Evolutionary conservation across 2,329 filamentous ascomycete genomes (phyloP).

Genomic region (Diaporthe citriasiana): DNA sequence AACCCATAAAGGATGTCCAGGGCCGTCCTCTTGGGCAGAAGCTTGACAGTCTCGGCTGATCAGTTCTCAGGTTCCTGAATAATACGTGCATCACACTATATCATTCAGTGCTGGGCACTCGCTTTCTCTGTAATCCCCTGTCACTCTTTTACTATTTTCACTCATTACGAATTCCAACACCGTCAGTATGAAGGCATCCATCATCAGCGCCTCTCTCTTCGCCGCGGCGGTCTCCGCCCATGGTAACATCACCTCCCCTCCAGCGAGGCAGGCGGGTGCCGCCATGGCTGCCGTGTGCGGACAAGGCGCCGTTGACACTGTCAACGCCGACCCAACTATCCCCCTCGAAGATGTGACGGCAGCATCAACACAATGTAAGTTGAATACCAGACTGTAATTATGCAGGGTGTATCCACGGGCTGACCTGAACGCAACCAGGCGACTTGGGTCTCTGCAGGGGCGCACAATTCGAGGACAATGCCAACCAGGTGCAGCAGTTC

Average conservation of each 20-base stretch:
- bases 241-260: slow-evolving; percentile 59
- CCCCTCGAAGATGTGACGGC: slow-evolving; percentile 52
- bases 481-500: slow-evolving; percentile 58
- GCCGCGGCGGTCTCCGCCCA: slow-evolving; percentile 55
- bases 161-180: background rate
- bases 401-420: background rate
- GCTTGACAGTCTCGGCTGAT: slow-evolving; percentile 16
- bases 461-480: slow-evolving; percentile 61
- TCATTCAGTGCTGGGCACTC: slow-evolving; percentile 26
- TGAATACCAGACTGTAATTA: background rate
- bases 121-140: slow-evolving; percentile 3
- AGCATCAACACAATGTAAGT: slow-evolving; percentile 49
- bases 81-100: slow-evolving; percentile 24
- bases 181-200: slow-evolving; percentile 42
- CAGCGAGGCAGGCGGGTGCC: slow-evolving; percentile 57
- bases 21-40: slow-evolving; percentile 10
- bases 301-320: slow-evolving; percentile 54
- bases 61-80: slow-evolving; percentile 18
- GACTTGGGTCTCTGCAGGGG: slow-evolving; percentile 64
- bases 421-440: slow-evolving; percentile 47
- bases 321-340: slow-evolving; percentile 53
- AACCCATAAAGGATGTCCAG: slow-evolving; percentile 19
- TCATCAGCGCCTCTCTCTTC: slow-evolving; percentile 44
- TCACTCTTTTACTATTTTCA: slow-evolving; percentile 6
- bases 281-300: slow-evolving; percentile 62